Evolutionary conservation across 768 basidiomycete genomes (phyloP).

Genomic region (Suillus subalutaceus): DNA sequence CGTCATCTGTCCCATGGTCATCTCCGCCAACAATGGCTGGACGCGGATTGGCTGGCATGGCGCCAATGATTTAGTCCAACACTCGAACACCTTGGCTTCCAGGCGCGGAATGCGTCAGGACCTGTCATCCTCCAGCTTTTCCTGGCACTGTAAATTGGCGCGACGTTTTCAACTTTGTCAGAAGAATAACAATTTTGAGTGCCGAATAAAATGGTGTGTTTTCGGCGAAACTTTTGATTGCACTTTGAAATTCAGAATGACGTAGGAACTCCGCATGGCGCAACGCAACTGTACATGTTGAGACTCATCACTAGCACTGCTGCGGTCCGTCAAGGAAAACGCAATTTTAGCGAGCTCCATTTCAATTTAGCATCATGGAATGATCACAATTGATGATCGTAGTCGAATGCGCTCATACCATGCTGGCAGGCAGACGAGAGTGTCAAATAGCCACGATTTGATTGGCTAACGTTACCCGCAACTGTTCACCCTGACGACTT

Average conservation of each 20-base stretch:
- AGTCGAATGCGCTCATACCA: background rate
- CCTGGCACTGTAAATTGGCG: no score
- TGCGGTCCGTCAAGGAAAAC: no score
- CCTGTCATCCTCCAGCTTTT: no score
- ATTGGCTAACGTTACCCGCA: background rate
- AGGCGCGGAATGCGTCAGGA: background rate
- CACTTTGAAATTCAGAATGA: no score
- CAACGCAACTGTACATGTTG: no score
- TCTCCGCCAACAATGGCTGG: conserved; percentile 8
- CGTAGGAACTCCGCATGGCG: no score
- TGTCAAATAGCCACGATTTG: background rate
- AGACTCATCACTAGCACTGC: no score
- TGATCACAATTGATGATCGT: background rate
- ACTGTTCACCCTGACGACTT: background rate
- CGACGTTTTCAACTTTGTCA: no score
- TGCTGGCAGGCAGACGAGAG: background rate
- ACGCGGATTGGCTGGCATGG: conserved; percentile 12
- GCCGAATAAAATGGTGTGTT: no score
- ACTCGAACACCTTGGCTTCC: background rate
- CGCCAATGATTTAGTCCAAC: background rate
- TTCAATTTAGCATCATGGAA: background rate
- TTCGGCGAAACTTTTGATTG: no score
- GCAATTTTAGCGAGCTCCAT: no score
- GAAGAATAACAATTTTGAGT: no score
- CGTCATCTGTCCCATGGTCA: background rate